These are phyloP conservation scores for Carex parvula DNA, from an alignment of 176 grass and related monocot species.

Conservation along the genomic window DNA sequence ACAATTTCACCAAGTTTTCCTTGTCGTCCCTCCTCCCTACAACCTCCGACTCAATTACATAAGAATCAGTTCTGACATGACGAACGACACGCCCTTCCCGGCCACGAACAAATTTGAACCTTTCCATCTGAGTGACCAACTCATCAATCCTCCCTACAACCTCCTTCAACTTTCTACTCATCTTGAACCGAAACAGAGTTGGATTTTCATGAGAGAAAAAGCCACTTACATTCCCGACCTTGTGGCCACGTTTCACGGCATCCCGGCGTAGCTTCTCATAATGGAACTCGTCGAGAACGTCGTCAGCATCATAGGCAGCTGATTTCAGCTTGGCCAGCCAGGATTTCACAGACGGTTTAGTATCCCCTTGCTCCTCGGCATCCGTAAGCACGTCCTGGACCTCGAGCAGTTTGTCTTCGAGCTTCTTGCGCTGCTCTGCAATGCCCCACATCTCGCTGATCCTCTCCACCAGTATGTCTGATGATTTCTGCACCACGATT, in stretches of 20 bases:
- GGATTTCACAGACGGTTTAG: neutral
- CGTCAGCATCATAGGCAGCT: slow-evolving; percentile 14
- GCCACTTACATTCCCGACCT: neutral
- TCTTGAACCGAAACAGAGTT: neutral
- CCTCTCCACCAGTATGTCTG: neutral
- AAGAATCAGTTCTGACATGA: neutral
- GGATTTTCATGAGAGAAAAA: slow-evolving; percentile 12
- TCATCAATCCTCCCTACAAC: neutral
- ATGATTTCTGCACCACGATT: neutral
- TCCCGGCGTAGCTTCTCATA: slow-evolving; percentile 6
- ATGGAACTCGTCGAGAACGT: neutral
- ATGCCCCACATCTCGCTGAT: neutral
- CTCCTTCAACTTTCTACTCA: slow-evolving; percentile 10
- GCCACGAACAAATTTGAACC: neutral
- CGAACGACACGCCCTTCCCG: neutral
- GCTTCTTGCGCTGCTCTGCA: neutral
- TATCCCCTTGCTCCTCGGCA: neutral
- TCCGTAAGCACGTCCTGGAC: slow-evolving; percentile 1
- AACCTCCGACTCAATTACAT: neutral
- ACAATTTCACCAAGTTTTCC: neutral
- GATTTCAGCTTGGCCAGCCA: slow-evolving; percentile 1
- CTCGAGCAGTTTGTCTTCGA: neutral
- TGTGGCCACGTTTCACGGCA: neutral
- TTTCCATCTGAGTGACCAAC: neutral
- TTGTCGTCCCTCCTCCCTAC: neutral